Evolutionary conservation across 2,329 filamentous ascomycete species (phyloP), one percentile per base, ranked within the genome.

Genomic region (Drechslerella dactyloides): DNA sequence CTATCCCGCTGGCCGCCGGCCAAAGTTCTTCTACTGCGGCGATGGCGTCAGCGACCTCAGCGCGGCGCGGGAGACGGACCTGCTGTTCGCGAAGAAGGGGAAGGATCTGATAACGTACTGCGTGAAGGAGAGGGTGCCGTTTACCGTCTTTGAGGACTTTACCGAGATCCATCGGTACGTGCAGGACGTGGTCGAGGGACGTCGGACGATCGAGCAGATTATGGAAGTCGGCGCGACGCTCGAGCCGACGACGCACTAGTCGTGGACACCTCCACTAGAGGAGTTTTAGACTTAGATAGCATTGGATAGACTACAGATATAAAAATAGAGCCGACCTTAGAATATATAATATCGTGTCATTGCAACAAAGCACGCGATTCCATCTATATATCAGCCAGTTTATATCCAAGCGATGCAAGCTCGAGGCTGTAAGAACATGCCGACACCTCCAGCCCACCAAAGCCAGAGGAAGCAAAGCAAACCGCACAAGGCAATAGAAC

Each of bases 1-100:
- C 13, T 66, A 65, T 37, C 79, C 83, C 33, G 81, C 89, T 77
- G 68, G 68, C 8, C 44, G 57, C 35, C 85, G 92, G 46, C 94
- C 94, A 1, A 88, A 87, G 42, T 86, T 97, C 81, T 91, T 97
- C 80, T 99, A 99, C 78, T 93, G 94, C 33, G 94, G 94, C 68
- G 93, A 97, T 77, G 93, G 93, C 54, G 91, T 97, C 2, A 96
- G 90, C 1, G 93, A 97, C 79, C 83, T 97, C 58, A 96, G 90
- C 24, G 94, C 93, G 7, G 93, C 94, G 1, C 87, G 89, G 76
- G 93, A 97, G 83, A 96, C 93, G 1, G 92, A 97, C 79, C 81
- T 97, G 60, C 83, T 97, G 37, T 97, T 97, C 78, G 93, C 93
- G 59, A 97, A 97, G 84, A 89, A 90, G 74, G 93, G 91, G 21